Base-by-base conservation (phyloP, 2,329 filamentous ascomycete genomes). In the Penicillium hordei region DNA sequence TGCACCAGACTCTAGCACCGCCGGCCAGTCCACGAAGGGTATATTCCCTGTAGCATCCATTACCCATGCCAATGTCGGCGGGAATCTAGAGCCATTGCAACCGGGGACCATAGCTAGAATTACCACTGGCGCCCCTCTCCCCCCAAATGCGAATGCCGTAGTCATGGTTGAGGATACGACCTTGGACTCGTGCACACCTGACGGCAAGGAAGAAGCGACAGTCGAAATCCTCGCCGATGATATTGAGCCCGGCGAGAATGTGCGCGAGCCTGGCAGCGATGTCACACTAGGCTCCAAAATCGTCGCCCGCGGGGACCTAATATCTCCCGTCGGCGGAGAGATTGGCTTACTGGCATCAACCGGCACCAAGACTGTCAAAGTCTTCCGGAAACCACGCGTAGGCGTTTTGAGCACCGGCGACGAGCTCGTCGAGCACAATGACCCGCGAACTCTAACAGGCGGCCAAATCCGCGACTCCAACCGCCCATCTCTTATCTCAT, bases 131-230 rank as follows among this genome's bases (percentile, higher is more conserved):
- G 94, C 94, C 6, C 93, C 94, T 12, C 78, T 99, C 0, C 94
- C 94, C 1, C 87, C 87, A 0, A 91, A 93, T 0, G 91, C 94
- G 2, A 96, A 91, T 27, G 89, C 93, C 0, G 93, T 99, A 5
- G 88, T 97, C 46, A 97, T 95, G 91, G 94, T 99, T 0, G 94
- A 99, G 76, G 94, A 97, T 69, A 99, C 94, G 0, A 77, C 87
- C 0, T 79, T 99, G 5, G 86, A 84, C 59, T 87, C 84, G 1
- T 86, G 85, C 74, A 94, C 91, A 0, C 87, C 89, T 0, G 90
- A 96, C 65, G 90, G 87, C 0, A 82, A 82, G 50, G 94, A 99
- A 76, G 94, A 99, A 74, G 88, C 87, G 48, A 89, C 92, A 60
- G 84, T 99, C 2, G 90, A 96, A 72, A 93, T 99, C 38, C 79